Base-by-base conservation (phyloP, 1,284 basidiomycete species). In the Ganoderma resinaceum region DNA sequence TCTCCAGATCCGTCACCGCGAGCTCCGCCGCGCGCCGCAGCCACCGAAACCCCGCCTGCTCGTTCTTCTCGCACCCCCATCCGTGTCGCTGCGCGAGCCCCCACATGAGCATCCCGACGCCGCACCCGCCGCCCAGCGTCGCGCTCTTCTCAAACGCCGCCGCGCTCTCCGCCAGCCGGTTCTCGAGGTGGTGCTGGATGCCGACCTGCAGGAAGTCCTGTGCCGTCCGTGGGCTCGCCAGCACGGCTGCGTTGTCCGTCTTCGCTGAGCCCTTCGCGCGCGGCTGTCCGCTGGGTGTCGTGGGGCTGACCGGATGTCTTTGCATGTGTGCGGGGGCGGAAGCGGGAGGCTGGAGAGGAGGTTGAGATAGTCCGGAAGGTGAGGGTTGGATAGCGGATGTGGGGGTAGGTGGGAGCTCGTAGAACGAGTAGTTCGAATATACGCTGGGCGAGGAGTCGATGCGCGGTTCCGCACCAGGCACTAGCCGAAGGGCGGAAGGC, bases 91-190 rank as follows among this genome's bases (percentile, higher is more conserved):
- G 81, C n/a, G 94, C 85, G 61, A 97, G 83, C 1, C 95, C 95
- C 86, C 92, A 96, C 94, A 97, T 95, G 70, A 96, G 82, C 95
- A 96, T 96, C 16, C 95, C 95, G 2, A 94, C 90, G 2, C 92
- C 93, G 77, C 93, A 95, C 1, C 95, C 95, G 2, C 94, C 95
- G 46, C 86, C 82, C 65, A 89, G 81, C 63, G 86, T 92, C 14
- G 95, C 95, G 49, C 90, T 89, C 77, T 87, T 87, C 82, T 96
- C 93, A 78, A 97, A 97, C 78, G 86, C 94, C 58, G 81, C 79
- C 0, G 94, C 94, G 3, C 93, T 91, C 68, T 95, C 91, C 42
- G 81, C 79, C 0, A 97, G 82, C 55, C 90, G 86, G 76, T 95
- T 93, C 31, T 88, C 86, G 79, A 96, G 93, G 78, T 97, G 95